These are phyloP conservation scores for Phytophthora niederhauseri DNA, from an alignment of 352 stramenopile species.

Conservation along the genomic window DNA sequence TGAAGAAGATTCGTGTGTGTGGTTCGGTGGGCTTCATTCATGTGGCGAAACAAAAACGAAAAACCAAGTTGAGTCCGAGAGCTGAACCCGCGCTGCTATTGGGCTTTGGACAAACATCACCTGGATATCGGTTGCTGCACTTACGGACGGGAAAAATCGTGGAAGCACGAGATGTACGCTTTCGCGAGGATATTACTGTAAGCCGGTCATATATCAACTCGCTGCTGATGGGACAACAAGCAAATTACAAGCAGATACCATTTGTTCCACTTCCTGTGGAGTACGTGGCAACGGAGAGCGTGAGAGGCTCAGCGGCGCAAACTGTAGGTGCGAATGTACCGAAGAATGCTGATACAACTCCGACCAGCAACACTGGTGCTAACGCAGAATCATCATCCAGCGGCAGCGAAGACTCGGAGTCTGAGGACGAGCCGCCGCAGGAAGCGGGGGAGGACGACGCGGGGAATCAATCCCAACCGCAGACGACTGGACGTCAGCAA, in stretches of 20 bases:
- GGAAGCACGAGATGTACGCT: background rate
- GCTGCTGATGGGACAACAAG: background rate
- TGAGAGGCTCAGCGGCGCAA: no score
- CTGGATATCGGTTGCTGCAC: background rate
- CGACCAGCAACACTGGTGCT: no score
- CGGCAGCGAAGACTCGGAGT: no score
- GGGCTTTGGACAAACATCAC: background rate
- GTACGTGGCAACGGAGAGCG: no score
- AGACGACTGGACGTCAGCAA: no score
- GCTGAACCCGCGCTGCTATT: background rate
- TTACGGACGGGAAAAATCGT: background rate
- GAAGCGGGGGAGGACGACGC: no score
- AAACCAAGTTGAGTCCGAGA: background rate
- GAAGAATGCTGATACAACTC: no score
- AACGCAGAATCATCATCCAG: no score
- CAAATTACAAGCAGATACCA: background rate
- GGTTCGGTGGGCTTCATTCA: no score
- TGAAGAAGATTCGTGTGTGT: background rate
- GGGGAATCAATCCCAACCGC: no score
- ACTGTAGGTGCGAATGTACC: no score
- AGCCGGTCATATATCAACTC: background rate
- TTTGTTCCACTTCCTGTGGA: background rate
- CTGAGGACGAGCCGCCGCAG: no score
- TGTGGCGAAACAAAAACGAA: background rate
- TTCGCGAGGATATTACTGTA: background rate